Evolutionary conservation across 805 yeast species (phyloP).

Genomic region (baker's yeast (Saccharomyces cerevisiae)): DNA sequence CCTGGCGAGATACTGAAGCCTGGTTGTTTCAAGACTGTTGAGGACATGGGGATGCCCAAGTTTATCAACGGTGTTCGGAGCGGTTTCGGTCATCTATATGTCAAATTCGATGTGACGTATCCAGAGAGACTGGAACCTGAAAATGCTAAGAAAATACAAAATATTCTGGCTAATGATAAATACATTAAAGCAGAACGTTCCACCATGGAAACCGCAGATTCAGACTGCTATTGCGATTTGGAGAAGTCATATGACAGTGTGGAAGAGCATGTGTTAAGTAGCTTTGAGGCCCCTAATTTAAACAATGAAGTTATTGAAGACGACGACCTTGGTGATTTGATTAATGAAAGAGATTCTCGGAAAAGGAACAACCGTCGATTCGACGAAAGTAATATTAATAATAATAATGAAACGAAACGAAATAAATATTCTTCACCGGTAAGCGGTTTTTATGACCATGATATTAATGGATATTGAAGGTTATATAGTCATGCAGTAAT

Average conservation of each 20-base stretch:
- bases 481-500: neutral
- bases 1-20: constrained; percentile 49
- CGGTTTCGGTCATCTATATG: constrained; percentile 44
- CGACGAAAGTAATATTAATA: neutral
- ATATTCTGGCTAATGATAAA: constrained; percentile 14
- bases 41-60: constrained; percentile 54
- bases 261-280: constrained; percentile 22
- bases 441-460: constrained; percentile 1
- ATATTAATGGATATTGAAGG: constrained; percentile 1
- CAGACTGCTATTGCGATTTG: constrained; percentile 8
- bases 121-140: constrained; percentile 32
- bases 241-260: constrained; percentile 4
- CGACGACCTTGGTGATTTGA: neutral
- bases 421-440: neutral
- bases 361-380: neutral
- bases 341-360: neutral
- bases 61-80: constrained; percentile 4
- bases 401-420: neutral
- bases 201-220: constrained; percentile 7
- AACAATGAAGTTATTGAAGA: neutral
- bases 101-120: constrained; percentile 51
- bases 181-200: constrained; percentile 9
- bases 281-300: constrained; percentile 5
- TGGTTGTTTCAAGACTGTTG: constrained; percentile 36
- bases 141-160: constrained; percentile 13